phyloP scores from a whole-genome alignment of 441 rosid species.

The Populus hybrid region DNA sequence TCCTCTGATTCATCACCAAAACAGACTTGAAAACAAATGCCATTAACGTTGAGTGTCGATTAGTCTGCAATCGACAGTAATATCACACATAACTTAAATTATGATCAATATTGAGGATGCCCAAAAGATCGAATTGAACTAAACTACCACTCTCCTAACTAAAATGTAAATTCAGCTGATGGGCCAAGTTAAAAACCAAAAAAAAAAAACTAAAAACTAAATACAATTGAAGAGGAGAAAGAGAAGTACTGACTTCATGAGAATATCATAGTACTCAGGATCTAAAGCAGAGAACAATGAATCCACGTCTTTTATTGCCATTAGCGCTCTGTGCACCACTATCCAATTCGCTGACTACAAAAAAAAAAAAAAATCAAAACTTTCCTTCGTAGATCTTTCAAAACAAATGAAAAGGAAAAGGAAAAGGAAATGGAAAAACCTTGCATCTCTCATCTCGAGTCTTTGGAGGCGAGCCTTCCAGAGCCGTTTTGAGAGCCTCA shows the following conservation, averaged over 20 bases:
- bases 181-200: not conserved
- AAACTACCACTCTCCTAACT: not conserved
- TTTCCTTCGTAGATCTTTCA: not conserved
- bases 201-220: not conserved
- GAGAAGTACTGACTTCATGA: slow-evolving; percentile 68
- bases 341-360: slow-evolving; percentile 88
- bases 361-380: not conserved
- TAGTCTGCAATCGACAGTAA: not conserved
- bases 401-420: not conserved
- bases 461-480: slow-evolving; percentile 77
- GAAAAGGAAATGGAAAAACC: slow-evolving; percentile 31
- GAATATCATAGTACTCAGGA: slow-evolving; percentile 86
- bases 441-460: slow-evolving; percentile 88
- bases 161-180: not conserved
- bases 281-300: slow-evolving; percentile 74
- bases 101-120: not conserved
- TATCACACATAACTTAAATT: not conserved
- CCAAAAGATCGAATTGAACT: not conserved
- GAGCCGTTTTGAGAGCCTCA: slow-evolving; percentile 90
- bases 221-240: not conserved
- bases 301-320: slow-evolving; percentile 90
- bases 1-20: not conserved
- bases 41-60: not conserved
- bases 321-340: slow-evolving; percentile 76
- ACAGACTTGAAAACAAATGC: not conserved